Base-by-base conservation (phyloP, 495 filamentous ascomycete species). In the Xylaria longipes region DNA sequence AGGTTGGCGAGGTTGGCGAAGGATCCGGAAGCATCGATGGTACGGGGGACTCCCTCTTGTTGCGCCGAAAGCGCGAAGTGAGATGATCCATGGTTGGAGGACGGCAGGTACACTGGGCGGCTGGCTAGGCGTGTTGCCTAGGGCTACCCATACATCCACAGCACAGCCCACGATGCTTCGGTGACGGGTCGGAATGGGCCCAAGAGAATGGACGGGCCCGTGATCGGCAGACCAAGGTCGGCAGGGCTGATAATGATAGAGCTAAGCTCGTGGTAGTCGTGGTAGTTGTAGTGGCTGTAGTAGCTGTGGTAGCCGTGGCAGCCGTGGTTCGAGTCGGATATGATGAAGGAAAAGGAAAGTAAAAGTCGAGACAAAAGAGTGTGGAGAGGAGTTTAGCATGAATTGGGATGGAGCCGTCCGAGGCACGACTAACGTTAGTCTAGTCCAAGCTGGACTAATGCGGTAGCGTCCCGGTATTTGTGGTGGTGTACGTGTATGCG, bases 11-110 rank as follows among this genome's bases (percentile, higher is more conserved):
- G 14, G 66, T 11, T 46, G 66, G 54, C 33, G 1, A 39, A 29
- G 39, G 54, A 15, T 60, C 52, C 14, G 52, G 52, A 9, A 56
- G 7, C 5, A 27, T 56, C 27, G 52, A 56, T 15, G 65, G 20
- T 15, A 66, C 22, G 12, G 69, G 37, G 7, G 72, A 46, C 29
- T 60, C 48, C 60, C 29, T 72, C 69, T 70, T 78, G 15, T 25
- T 70, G 65, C 76, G 76, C 45, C 76, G 71, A 25, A 78, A 78
- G 68, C 76, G 76, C 63, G 76, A 67, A 35, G 74, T 70, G 31
- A 78, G 46, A 33, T 74, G 72, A 20, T 78, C 76, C 74, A 78
- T 78, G 62, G 15, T 72, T 27, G 65, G 35, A 50, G 61, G 39
- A 46, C 20, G 37, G 37, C 37, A 35, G 57, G 33, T 1, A 60